Conservation (phyloP, 345 rosid species). For the Chamaenerion angustifolium region DNA sequence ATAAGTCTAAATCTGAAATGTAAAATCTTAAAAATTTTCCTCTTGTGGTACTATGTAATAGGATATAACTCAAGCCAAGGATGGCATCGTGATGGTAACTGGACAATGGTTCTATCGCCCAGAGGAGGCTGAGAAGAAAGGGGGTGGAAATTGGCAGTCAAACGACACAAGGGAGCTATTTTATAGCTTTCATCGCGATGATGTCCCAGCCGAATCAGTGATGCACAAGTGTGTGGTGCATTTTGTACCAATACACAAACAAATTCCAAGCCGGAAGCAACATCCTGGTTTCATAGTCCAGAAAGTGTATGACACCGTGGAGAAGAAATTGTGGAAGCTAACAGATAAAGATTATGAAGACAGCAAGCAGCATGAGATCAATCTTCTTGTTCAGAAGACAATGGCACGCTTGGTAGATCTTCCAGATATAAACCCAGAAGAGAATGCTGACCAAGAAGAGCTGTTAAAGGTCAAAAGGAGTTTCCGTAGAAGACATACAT, state of each 20-base stretch:
- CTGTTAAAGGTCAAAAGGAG: slow-evolving; percentile 32
- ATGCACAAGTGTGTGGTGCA: slow-evolving; percentile 97
- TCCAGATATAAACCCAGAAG: slow-evolving; percentile 42
- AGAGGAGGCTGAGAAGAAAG: slow-evolving; percentile 88
- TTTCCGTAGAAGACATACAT: slow-evolving; percentile 26
- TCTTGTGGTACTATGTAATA: slow-evolving; percentile 7
- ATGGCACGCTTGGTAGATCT: slow-evolving; percentile 48
- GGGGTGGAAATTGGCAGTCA: slow-evolving; percentile 89
- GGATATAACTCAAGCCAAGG: slow-evolving; percentile 63
- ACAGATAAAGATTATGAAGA: slow-evolving; percentile 73
- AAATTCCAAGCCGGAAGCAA: slow-evolving; percentile 63
- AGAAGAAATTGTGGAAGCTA: slow-evolving; percentile 50
- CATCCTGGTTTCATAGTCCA: slow-evolving; percentile 92
- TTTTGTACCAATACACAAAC: slow-evolving; percentile 78
- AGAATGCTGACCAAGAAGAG: slow-evolving; percentile 37
- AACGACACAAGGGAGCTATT: slow-evolving; percentile 78
- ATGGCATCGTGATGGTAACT: slow-evolving; percentile 59
- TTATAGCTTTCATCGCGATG: slow-evolving; percentile 92
- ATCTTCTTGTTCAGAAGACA: slow-evolving; percentile 72
- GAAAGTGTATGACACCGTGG: slow-evolving; percentile 61
- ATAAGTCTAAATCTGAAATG: too few relatives aligned
- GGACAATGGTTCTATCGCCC: slow-evolving; percentile 99
- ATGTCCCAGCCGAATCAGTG: slow-evolving; percentile 92
- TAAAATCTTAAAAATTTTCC: too few relatives aligned
- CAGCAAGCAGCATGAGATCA: slow-evolving; percentile 57